Percentiles rank a stretch among this genome's conserved stretches.
These are phyloP conservation scores for Cutaneotrichosporon spelunceum DNA, from an alignment of 1,284 basidiomycete species.

Conservation along the genomic window DNA sequence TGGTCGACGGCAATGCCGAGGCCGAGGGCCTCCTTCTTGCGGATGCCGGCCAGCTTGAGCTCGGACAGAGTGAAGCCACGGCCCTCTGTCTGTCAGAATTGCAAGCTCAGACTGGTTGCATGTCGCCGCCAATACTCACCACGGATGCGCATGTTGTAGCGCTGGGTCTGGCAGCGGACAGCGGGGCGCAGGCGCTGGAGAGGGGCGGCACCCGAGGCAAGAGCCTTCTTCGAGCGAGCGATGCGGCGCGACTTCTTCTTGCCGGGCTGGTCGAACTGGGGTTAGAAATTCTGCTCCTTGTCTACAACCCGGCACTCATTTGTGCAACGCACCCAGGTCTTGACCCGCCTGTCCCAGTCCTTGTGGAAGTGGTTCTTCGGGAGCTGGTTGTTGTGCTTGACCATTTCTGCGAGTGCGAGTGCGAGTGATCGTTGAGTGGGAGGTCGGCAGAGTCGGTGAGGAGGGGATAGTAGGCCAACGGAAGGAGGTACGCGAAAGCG, in stretches of 20 bases:
- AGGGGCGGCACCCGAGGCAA: conserved; percentile 87
- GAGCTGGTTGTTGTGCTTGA: conserved; percentile 60
- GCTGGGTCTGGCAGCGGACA: conserved; percentile 92
- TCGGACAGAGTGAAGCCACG: conserved; percentile 95
- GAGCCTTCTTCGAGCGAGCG: conserved; percentile 88
- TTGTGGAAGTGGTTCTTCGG: conserved; percentile 96
- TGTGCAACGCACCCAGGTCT: conserved; percentile 42
- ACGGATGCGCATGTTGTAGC: conserved; percentile 98
- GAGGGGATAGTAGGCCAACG: not conserved
- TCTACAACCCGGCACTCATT: conserved; percentile 1
- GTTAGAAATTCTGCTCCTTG: conserved; percentile 30
- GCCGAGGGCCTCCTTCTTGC: conserved; percentile 87
- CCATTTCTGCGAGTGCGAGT: conserved; percentile 20
- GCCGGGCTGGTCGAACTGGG: conserved; percentile 99
- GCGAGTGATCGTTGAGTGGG: not conserved
- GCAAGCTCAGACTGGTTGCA: not conserved
- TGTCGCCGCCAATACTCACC: conserved; percentile 23
- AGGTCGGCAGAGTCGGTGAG: not conserved
- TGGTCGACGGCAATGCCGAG: conserved; percentile 97
- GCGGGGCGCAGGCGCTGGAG: conserved; percentile 90
- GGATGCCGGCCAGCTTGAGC: conserved; percentile 94
- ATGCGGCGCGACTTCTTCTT: conserved; percentile 94
- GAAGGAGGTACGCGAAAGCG: not conserved
- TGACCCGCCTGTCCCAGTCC: conserved; percentile 68
- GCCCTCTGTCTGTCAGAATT: conserved; percentile 59